Evolutionary conservation across 306 rosid genomes (phyloP).

Genomic region (Lotus japonicus): DNA sequence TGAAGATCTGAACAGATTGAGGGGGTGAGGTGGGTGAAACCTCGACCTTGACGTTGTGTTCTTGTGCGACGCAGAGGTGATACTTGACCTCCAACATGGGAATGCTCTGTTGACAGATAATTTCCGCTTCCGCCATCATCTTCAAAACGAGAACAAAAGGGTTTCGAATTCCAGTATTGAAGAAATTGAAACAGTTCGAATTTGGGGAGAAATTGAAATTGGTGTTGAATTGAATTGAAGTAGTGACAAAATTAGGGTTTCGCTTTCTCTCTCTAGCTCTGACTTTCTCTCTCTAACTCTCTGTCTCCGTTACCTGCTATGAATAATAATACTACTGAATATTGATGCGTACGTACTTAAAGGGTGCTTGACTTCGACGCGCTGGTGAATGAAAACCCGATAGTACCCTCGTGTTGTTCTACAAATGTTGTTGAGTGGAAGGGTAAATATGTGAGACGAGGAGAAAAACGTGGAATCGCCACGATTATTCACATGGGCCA

Average conservation of each 20-base stretch:
- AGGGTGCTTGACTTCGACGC: constrained; percentile 14
- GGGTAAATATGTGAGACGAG: constrained; percentile 10
- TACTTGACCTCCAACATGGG: constrained; percentile 60
- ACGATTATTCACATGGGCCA: constrained; percentile 21
- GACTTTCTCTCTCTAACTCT: not conserved
- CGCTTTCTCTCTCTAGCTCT: not conserved
- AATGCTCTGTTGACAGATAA: constrained; percentile 48
- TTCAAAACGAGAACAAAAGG: not conserved
- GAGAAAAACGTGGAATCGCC: not conserved
- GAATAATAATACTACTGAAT: too few species aligned
- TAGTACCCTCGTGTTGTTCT: not conserved
- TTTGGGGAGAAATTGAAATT: not conserved
- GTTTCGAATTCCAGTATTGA: not conserved
- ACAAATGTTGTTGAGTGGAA: not conserved
- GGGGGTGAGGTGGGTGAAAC: constrained; percentile 39
- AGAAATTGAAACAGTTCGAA: constrained; percentile 1
- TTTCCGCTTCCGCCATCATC: constrained; percentile 61
- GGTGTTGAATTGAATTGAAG: not conserved
- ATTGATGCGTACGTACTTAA: not conserved
- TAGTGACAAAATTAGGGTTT: constrained; percentile 31
- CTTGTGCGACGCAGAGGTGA: constrained; percentile 52
- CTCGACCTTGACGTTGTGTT: constrained; percentile 45
- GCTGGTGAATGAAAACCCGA: not conserved
- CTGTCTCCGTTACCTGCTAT: not conserved
- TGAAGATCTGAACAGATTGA: constrained; percentile 47